Evolutionary conservation across 2,329 filamentous ascomycete species (phyloP).

Genomic region (Fusarium fujikuroi): DNA sequence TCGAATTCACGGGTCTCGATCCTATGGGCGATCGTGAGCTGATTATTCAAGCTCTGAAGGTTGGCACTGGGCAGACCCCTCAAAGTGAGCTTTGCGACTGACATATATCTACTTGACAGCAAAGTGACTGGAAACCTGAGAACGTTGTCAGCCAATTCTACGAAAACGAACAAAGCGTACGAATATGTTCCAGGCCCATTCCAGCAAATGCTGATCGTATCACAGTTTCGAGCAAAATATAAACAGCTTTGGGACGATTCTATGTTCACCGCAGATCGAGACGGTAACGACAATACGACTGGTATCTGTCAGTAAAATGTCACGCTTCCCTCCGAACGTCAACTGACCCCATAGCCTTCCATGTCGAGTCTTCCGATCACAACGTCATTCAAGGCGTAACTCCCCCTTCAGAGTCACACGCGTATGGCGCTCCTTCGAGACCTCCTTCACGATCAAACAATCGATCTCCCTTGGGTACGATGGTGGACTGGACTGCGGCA

Average conservation of each 20-base stretch:
- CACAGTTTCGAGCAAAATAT: constrained; percentile 61
- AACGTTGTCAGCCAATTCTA: constrained; percentile 64
- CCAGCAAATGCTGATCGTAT: constrained; percentile 24
- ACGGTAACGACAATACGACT: constrained; percentile 57
- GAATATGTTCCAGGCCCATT: constrained; percentile 3
- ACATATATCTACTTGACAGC: constrained; percentile 37
- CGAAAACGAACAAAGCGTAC: constrained; percentile 56
- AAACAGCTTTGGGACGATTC: constrained; percentile 63
- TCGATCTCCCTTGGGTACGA: constrained; percentile 65
- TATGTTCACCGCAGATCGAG: constrained; percentile 63
- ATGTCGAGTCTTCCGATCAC: constrained; percentile 63
- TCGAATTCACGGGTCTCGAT: constrained; percentile 55
- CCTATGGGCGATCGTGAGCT: constrained; percentile 52
- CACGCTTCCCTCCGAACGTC: neutral
- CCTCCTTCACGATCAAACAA: constrained; percentile 71
- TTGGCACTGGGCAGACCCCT: constrained; percentile 27
- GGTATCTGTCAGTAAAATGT: constrained; percentile 55
- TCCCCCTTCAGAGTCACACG: constrained; percentile 54
- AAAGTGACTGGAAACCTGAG: constrained; percentile 58
- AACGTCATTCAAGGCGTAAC: constrained; percentile 57
- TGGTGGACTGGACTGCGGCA: constrained; percentile 59
- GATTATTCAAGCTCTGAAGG: constrained; percentile 56
- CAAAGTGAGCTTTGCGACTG: constrained; percentile 7
- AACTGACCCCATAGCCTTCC: constrained; percentile 59
- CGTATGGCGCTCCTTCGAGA: constrained; percentile 63